Conservation (phyloP, 352 stramenopile genomes). For the Pythium sukuiense region DNA sequence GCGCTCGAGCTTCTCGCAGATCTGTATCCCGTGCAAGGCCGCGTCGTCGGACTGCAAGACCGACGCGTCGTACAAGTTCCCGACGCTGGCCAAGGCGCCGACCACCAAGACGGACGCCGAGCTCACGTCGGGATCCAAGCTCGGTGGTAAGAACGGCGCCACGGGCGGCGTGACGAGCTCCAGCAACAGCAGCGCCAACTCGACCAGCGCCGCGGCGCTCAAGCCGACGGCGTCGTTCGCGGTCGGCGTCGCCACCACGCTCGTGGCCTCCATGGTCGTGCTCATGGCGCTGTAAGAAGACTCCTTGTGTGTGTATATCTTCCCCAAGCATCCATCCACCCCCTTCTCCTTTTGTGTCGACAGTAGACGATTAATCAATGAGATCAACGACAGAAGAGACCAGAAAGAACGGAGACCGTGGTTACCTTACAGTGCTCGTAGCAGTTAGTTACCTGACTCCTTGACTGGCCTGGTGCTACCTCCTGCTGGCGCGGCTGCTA, state of each 20-base stretch:
- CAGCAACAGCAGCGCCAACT: constrained; percentile 6
- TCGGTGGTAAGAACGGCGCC: constrained; percentile 20
- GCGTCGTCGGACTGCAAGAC: constrained; percentile 38
- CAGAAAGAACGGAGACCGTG: too few species aligned
- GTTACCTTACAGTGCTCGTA: too few species aligned
- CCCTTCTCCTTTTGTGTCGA: too few species aligned
- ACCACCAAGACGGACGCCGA: constrained; percentile 18
- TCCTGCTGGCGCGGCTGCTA: neutral
- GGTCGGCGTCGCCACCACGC: neutral
- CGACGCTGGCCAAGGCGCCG: constrained; percentile 55
- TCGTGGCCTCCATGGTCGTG: constrained; percentile 1
- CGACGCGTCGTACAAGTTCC: constrained; percentile 57
- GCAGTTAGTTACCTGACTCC: neutral
- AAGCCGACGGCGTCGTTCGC: constrained; percentile 5
- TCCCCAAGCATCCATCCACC: neutral
- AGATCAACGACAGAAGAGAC: too few species aligned
- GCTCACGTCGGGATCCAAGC: constrained; percentile 24
- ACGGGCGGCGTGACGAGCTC: constrained; percentile 10
- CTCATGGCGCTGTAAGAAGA: constrained; percentile 9
- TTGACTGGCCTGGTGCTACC: neutral
- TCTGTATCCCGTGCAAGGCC: constrained; percentile 57
- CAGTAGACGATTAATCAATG: too few species aligned
- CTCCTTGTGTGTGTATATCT: neutral
- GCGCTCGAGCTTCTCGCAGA: constrained; percentile 65
- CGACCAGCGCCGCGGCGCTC: neutral